Percentiles rank a stretch among this genome's conserved stretches.
Conservation (phyloP, 2,329 filamentous ascomycete genomes). For the Colletotrichum horii region DNA sequence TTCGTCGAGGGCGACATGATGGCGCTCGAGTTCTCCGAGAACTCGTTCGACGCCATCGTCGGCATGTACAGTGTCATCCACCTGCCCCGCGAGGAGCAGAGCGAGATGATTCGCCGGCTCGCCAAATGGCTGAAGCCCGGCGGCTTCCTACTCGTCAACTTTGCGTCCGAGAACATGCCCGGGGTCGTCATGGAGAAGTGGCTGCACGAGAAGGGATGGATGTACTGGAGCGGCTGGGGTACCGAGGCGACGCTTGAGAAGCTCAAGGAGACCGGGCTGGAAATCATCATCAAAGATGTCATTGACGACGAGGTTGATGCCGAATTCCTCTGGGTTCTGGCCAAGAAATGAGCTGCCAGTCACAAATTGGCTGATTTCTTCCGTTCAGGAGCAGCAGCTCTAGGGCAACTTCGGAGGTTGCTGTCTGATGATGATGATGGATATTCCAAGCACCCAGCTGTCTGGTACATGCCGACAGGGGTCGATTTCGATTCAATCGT, state of each 20-base stretch:
- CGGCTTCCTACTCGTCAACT: slow-evolving; percentile 54
- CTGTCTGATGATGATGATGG: not conserved
- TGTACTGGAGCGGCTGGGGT: slow-evolving; percentile 49
- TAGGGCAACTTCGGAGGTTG: not conserved
- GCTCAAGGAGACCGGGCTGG: slow-evolving; percentile 35
- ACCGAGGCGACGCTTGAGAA: slow-evolving; percentile 33
- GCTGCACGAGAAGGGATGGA: slow-evolving; percentile 46
- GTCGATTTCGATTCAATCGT: not conserved
- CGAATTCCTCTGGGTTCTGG: slow-evolving; percentile 46
- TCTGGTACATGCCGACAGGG: not conserved
- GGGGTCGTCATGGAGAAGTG: slow-evolving; percentile 37
- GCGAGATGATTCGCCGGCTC: slow-evolving; percentile 47
- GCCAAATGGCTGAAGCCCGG: slow-evolving; percentile 55
- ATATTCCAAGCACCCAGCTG: not conserved
- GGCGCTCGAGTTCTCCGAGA: slow-evolving; percentile 32
- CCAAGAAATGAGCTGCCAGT: slow-evolving; percentile 25
- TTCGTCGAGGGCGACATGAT: slow-evolving; percentile 45
- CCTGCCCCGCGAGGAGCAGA: slow-evolving; percentile 56
- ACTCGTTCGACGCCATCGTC: slow-evolving; percentile 51
- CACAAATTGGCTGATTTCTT: not conserved
- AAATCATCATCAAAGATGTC: slow-evolving; percentile 35
- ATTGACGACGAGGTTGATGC: slow-evolving; percentile 34
- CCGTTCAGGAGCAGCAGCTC: too few relatives aligned
- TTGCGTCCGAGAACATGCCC: slow-evolving; percentile 35
- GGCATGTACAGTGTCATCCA: slow-evolving; percentile 62